phyloP scores from a whole-genome alignment of 345 rosid genomes.

The Gossypium herbaceum region DNA sequence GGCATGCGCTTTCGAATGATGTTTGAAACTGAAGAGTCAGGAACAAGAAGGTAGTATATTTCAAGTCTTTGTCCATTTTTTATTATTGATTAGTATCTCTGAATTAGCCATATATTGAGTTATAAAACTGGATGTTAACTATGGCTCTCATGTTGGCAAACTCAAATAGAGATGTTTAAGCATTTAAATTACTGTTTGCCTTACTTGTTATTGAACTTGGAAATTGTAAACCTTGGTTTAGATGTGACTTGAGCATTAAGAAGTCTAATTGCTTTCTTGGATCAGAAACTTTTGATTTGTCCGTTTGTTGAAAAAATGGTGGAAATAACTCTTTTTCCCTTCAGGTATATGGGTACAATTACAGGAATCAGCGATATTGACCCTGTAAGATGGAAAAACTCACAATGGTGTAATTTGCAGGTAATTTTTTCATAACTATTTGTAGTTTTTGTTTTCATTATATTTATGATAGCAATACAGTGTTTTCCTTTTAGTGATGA shows the following conservation, averaged over 20 bases:
- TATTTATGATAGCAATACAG: neutral
- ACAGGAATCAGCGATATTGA: slow-evolving; percentile 86
- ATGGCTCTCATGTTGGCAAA: neutral
- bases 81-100: slow-evolving; percentile 4
- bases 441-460: neutral
- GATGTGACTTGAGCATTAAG: neutral
- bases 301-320: neutral
- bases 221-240: neutral
- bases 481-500: neutral
- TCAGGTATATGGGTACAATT: slow-evolving; percentile 95
- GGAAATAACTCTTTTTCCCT: slow-evolving; percentile 15
- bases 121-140: neutral
- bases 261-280: slow-evolving; percentile 2
- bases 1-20: slow-evolving; percentile 96
- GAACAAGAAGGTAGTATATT: slow-evolving; percentile 54
- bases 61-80: neutral
- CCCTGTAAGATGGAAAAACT: slow-evolving; percentile 86
- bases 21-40: slow-evolving; percentile 97
- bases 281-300: neutral
- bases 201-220: neutral
- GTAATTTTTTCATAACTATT: slow-evolving; percentile 22
- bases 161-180: neutral
- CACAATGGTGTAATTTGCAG: slow-evolving; percentile 97
- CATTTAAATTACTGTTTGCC: neutral
- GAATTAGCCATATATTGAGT: neutral